A percentile compares a stretch with the other conserved stretches of the same genome.
phyloP scores from a whole-genome alignment of 1,284 basidiomycete species.

The Athelia psychrophila region DNA sequence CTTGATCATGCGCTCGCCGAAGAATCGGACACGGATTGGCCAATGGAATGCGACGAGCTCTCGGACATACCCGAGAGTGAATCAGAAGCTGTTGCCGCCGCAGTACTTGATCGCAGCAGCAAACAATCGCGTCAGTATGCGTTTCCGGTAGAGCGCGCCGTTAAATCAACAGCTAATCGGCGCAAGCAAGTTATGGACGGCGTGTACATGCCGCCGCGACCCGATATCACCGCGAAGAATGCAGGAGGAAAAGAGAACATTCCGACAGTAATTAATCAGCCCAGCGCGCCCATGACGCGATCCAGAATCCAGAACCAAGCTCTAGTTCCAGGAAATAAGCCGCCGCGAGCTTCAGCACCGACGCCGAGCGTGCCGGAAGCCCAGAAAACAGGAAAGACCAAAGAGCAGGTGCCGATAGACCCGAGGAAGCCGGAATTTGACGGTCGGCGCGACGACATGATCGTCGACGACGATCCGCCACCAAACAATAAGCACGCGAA shows the following conservation, averaged over 20 bases:
- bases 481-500: no score
- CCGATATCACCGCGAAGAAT: background rate
- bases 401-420: background rate
- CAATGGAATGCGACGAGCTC: no score
- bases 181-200: background rate
- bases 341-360: no score
- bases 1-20: background rate
- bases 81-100: background rate
- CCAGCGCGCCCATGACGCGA: background rate
- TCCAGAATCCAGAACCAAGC: no score
- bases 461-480: no score
- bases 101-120: background rate
- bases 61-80: background rate
- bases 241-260: background rate
- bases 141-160: background rate
- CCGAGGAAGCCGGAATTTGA: no score
- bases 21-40: background rate
- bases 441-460: no score
- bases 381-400: background rate
- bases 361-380: no score
- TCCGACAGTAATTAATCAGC: background rate
- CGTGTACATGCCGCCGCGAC: background rate
- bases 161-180: background rate
- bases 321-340: no score
- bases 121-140: no score